These are phyloP conservation scores for Umbilicus rupestris DNA, from an alignment of 164 flowering plant genomes.

Conservation along the genomic window DNA sequence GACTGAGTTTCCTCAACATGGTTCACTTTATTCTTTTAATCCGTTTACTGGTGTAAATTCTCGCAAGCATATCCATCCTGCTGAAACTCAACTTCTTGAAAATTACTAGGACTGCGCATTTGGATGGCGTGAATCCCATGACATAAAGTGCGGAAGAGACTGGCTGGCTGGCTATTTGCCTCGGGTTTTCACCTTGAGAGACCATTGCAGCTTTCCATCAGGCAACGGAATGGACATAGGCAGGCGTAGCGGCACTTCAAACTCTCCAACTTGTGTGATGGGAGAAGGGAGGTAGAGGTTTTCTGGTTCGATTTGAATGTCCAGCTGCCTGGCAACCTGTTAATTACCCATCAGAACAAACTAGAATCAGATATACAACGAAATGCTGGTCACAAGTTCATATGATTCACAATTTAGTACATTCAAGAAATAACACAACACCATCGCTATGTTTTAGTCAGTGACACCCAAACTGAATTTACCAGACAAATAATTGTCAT, in stretches of 20 bases:
- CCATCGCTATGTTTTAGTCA: too few species aligned
- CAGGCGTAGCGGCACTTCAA: conserved; percentile 62
- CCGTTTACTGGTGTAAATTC: too few species aligned
- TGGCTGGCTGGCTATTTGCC: conserved; percentile 24
- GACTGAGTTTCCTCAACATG: too few species aligned
- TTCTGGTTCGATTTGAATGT: conserved; percentile 59
- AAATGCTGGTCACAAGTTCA: background rate
- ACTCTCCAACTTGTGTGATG: conserved; percentile 58
- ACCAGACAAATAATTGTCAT: background rate
- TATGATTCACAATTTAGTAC: background rate
- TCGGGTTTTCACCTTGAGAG: conserved; percentile 62
- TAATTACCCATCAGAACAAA: background rate
- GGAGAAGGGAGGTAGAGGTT: conserved; percentile 62
- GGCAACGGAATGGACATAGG: conserved; percentile 80
- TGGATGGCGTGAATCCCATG: too few species aligned
- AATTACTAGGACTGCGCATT: background rate
- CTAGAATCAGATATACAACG: too few species aligned
- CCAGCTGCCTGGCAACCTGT: conserved; percentile 92
- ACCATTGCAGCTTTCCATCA: conserved; percentile 60
- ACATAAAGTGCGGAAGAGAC: too few species aligned
- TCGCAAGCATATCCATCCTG: too few species aligned
- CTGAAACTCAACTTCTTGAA: too few species aligned
- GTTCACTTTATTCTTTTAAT: too few species aligned
- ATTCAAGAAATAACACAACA: background rate
- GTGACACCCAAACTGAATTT: too few species aligned